phyloP scores from a whole-genome alignment of 73 alveolate species.

The Tetrahymena borealis region DNA sequence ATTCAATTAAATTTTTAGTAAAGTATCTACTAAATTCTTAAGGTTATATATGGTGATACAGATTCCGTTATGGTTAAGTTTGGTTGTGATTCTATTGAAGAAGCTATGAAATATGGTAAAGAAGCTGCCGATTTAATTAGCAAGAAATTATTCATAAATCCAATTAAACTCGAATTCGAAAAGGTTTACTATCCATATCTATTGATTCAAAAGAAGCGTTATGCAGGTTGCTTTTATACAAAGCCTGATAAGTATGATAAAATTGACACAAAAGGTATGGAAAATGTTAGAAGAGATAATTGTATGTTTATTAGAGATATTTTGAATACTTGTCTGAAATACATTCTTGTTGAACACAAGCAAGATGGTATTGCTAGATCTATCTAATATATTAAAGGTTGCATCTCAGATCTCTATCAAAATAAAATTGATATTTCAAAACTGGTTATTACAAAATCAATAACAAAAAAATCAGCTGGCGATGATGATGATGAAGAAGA shows the following conservation, averaged over 20 bases:
- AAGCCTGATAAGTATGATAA: conserved; percentile 92
- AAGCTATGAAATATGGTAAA: conserved; percentile 91
- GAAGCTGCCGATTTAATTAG: conserved; percentile 96
- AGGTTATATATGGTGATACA: conserved; percentile 99
- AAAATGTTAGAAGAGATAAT: conserved; percentile 99
- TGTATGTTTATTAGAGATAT: conserved; percentile 87
- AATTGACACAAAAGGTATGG: conserved; percentile 96
- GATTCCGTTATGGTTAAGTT: conserved; percentile 99
- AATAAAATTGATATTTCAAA: conserved; percentile 95
- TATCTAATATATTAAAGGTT: conserved; percentile 73
- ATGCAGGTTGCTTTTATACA: conserved; percentile 93
- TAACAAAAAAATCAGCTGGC: conserved; percentile 70
- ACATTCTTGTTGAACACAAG: conserved; percentile 60
- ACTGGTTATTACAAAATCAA: conserved; percentile 95
- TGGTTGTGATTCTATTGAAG: conserved; percentile 84
- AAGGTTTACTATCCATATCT: conserved; percentile 97
- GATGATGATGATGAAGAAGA: conserved; percentile 47
- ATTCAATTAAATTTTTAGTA: neutral
- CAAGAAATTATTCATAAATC: conserved; percentile 70
- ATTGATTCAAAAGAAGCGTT: conserved; percentile 93
- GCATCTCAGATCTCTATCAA: conserved; percentile 91
- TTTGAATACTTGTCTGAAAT: conserved; percentile 19
- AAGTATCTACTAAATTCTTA: neutral
- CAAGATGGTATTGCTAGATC: conserved; percentile 64
- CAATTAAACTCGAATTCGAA: conserved; percentile 98